Evolutionary conservation across 176 grass and related monocot genomes (phyloP).

Genomic region (Phoenix dactylifera): DNA sequence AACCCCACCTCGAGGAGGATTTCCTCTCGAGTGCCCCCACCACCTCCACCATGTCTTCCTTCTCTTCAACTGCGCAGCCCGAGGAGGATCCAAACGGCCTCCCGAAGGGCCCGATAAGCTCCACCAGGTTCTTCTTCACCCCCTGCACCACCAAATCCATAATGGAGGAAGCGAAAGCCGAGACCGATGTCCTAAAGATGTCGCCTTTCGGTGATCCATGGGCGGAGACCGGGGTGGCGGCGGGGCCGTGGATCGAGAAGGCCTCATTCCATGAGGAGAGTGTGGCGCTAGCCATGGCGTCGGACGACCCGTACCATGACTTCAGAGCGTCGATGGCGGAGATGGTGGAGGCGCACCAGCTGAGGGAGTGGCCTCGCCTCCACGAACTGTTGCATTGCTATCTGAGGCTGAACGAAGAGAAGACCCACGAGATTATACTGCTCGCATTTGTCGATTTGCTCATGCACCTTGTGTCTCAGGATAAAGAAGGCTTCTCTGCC

Average conservation of each 20-base stretch:
- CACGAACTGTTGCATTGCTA: conserved; percentile 26
- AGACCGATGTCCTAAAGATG: background rate
- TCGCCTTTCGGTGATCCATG: too few relatives aligned
- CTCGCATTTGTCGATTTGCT: conserved; percentile 11
- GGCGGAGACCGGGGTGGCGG: background rate
- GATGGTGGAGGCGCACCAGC: conserved; percentile 21
- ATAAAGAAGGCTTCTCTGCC: background rate
- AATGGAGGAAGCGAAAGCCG: conserved; percentile 39
- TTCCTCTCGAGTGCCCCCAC: background rate
- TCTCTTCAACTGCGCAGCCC: background rate
- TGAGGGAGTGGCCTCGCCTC: conserved; percentile 14
- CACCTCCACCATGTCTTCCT: background rate
- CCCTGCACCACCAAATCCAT: conserved; percentile 33
- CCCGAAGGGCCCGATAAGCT: background rate
- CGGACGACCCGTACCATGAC: conserved; percentile 14
- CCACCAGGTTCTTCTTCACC: conserved; percentile 43
- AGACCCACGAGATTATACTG: conserved; percentile 17
- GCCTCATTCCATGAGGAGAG: conserved; percentile 2
- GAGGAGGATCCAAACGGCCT: background rate
- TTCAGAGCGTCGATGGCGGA: conserved; percentile 23
- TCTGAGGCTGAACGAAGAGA: conserved; percentile 16
- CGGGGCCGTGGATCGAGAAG: background rate
- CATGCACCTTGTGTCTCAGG: background rate
- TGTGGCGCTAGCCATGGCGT: conserved; percentile 1
- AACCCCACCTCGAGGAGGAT: background rate